Conservation (phyloP, 75 land plant species). For the Selaginella tamariscina region DNA sequence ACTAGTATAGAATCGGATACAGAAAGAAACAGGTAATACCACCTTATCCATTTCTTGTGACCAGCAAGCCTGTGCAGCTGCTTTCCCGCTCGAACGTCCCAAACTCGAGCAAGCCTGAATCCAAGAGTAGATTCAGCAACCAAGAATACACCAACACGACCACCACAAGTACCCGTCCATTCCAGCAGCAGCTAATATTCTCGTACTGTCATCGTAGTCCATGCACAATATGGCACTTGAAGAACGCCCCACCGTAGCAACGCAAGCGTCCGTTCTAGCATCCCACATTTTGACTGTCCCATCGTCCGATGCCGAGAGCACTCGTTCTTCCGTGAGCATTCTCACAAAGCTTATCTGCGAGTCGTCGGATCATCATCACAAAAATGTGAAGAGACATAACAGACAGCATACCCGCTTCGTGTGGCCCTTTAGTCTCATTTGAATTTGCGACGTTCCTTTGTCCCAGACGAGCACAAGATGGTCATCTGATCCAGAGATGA, state of each 20-base stretch:
- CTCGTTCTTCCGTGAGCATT: conserved; percentile 87
- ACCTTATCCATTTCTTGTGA: conserved; percentile 93
- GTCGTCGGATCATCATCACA: not conserved
- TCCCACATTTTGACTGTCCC: conserved; percentile 99
- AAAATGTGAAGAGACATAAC: not conserved
- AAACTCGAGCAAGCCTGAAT: conserved; percentile 62
- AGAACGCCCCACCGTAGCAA: conserved; percentile 84
- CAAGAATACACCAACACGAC: not conserved
- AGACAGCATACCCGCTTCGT: conserved; percentile 43
- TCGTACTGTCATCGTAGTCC: conserved; percentile 86
- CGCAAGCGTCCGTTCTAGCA: conserved; percentile 86
- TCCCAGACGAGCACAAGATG: conserved; percentile 89
- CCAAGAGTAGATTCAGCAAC: too few species aligned
- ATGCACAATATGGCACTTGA: conserved; percentile 77
- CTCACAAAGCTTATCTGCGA: conserved; percentile 68
- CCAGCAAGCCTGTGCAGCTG: conserved; percentile 80
- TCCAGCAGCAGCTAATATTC: conserved; percentile 84
- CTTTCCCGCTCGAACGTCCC: conserved; percentile 90
- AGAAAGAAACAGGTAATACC: conserved; percentile 1
- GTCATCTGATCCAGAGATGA: conserved; percentile 97
- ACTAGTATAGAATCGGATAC: not conserved
- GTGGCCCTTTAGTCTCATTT: conserved; percentile 83
- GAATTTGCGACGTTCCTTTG: conserved; percentile 56
- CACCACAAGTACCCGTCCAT: conserved; percentile 67
- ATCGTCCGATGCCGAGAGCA: conserved; percentile 92